phyloP scores from a whole-genome alignment of 805 yeast species.

The Pichia scutulata region DNA sequence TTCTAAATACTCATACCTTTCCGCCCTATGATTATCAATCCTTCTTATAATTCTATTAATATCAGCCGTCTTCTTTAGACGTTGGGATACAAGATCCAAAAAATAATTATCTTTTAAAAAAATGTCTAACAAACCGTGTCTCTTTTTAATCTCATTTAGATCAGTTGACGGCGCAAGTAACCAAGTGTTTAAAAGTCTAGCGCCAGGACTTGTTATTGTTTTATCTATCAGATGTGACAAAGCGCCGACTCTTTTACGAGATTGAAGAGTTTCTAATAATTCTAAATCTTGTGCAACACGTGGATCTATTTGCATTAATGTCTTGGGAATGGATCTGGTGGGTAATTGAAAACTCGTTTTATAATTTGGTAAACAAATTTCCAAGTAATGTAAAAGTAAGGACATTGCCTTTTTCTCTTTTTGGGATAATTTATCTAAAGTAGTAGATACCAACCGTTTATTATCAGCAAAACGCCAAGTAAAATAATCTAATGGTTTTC shows the following conservation, averaged over 20 bases:
- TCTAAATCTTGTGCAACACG: slow-evolving; percentile 74
- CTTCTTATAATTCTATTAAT: slow-evolving; percentile 54
- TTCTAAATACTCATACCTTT: slow-evolving; percentile 24
- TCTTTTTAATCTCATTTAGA: slow-evolving; percentile 40
- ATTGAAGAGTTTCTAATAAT: slow-evolving; percentile 50
- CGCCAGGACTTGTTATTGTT: slow-evolving; percentile 76
- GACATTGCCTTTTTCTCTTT: slow-evolving; percentile 56
- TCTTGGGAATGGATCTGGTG: slow-evolving; percentile 40
- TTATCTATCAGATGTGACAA: slow-evolving; percentile 59
- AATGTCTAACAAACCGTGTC: slow-evolving; percentile 47
- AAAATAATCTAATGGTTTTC: slow-evolving; percentile 33
- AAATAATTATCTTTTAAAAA: slow-evolving; percentile 29
- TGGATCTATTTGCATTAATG: slow-evolving; percentile 70
- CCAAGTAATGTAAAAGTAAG: slow-evolving; percentile 58
- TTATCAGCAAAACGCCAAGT: slow-evolving; percentile 34
- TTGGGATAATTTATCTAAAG: slow-evolving; percentile 29
- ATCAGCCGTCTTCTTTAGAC: slow-evolving; percentile 44
- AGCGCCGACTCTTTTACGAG: slow-evolving; percentile 56
- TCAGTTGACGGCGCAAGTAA: slow-evolving; percentile 69
- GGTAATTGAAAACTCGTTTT: slow-evolving; percentile 64
- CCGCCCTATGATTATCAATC: slow-evolving; percentile 35
- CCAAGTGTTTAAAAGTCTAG: slow-evolving; percentile 77
- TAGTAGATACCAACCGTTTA: slow-evolving; percentile 16
- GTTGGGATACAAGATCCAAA: slow-evolving; percentile 27
- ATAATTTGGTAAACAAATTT: slow-evolving; percentile 64